These are phyloP conservation scores for Solanum aculeatissimum DNA, from an alignment of 305 asterid species.

Conservation along the genomic window DNA sequence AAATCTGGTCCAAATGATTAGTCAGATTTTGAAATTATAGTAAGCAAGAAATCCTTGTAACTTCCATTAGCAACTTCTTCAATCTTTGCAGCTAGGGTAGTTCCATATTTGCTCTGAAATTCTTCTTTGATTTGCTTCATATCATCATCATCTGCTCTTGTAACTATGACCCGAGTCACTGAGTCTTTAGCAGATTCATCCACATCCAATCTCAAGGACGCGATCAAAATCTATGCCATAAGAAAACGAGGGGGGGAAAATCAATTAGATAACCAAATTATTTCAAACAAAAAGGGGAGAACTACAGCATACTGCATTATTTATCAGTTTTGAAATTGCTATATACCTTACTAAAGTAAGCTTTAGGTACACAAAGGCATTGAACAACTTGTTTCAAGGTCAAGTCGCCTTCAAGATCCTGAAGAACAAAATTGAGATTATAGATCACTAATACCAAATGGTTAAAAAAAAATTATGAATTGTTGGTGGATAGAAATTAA, in stretches of 20 bases:
- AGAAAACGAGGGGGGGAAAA: not conserved
- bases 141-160: constrained; percentile 73
- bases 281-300: not conserved
- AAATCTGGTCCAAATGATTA: constrained; percentile 8
- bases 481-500: not conserved
- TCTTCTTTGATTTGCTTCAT: constrained; percentile 61
- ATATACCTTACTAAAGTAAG: constrained; percentile 54
- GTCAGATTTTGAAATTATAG: constrained; percentile 50
- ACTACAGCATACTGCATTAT: not conserved
- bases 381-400: constrained; percentile 37
- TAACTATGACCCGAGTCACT: constrained; percentile 54
- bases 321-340: not conserved
- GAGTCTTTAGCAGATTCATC: constrained; percentile 50
- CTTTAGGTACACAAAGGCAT: constrained; percentile 51
- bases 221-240: constrained; percentile 32
- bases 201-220: constrained; percentile 31
- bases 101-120: constrained; percentile 24
- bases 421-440: not conserved
- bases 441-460: not conserved
- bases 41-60: constrained; percentile 65
- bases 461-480: not conserved
- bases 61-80: constrained; percentile 61
- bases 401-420: constrained; percentile 43
- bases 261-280: not conserved
- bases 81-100: constrained; percentile 32